Evolutionary conservation across 805 yeast genomes (phyloP).

Genomic region (Ogataea trehalophila): DNA sequence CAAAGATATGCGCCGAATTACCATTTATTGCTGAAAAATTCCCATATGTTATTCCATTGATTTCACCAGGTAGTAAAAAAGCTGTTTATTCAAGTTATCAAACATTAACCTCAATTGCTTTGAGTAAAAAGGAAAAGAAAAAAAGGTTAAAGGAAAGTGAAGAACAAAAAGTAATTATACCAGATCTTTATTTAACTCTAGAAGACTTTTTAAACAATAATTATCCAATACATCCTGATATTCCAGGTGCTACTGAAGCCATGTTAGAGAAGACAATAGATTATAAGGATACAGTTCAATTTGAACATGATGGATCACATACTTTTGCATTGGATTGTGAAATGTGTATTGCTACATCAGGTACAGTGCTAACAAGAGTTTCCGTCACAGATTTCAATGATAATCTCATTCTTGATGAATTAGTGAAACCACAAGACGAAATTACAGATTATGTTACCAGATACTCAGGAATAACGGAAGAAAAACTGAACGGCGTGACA

Average conservation of each 20-base stretch:
- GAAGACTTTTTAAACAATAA: slow-evolving; percentile 45
- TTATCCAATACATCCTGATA: slow-evolving; percentile 52
- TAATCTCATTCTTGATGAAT: slow-evolving; percentile 59
- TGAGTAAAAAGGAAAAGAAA: slow-evolving; percentile 52
- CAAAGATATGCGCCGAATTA: slow-evolving; percentile 17
- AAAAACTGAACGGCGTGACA: slow-evolving; percentile 53
- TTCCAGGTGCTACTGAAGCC: slow-evolving; percentile 19
- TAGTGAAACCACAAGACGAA: slow-evolving; percentile 71
- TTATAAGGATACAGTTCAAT: slow-evolving; percentile 52
- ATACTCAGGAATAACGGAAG: slow-evolving; percentile 85
- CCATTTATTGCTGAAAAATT: slow-evolving; percentile 37
- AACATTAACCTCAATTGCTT: slow-evolving; percentile 52
- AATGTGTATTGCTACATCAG: slow-evolving; percentile 67
- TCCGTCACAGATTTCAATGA: slow-evolving; percentile 65
- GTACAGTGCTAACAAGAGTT: slow-evolving; percentile 69
- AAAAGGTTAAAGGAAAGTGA: slow-evolving; percentile 31
- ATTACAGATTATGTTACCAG: slow-evolving; percentile 78
- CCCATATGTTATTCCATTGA: slow-evolving; percentile 41
- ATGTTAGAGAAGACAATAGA: slow-evolving; percentile 23
- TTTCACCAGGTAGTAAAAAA: slow-evolving; percentile 63
- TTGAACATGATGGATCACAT: slow-evolving; percentile 54
- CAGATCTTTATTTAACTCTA: slow-evolving; percentile 48
- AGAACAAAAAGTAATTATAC: slow-evolving; percentile 36
- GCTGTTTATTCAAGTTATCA: slow-evolving; percentile 47
- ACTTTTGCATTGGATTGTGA: slow-evolving; percentile 90